These are phyloP conservation scores for Blastomyces percursus DNA, from an alignment of 2,329 filamentous ascomycete genomes.

Conservation along the genomic window DNA sequence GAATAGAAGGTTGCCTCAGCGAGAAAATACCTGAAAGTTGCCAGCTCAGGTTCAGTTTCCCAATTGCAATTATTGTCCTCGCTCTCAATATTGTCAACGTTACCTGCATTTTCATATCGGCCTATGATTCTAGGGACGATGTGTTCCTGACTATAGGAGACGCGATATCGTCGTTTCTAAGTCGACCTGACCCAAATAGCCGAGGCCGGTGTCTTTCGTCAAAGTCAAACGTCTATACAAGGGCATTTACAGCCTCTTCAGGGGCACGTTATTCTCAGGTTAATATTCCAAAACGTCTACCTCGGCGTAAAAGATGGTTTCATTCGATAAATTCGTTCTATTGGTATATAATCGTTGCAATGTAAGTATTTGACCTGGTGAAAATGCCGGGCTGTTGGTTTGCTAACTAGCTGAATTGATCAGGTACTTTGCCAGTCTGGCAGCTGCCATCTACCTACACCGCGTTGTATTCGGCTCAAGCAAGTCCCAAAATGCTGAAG, in stretches of 20 bases:
- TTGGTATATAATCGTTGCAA: background rate
- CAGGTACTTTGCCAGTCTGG: background rate
- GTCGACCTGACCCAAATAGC: constrained; percentile 22
- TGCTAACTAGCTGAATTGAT: background rate
- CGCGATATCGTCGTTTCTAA: constrained; percentile 29
- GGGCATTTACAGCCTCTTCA: background rate
- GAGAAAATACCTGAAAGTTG: constrained; percentile 16
- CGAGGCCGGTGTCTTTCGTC: constrained; percentile 18
- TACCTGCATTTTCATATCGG: constrained; percentile 5
- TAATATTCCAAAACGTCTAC: background rate
- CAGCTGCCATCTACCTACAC: background rate
- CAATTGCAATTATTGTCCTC: constrained; percentile 15
- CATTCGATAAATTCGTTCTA: background rate
- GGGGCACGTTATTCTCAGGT: constrained; percentile 1
- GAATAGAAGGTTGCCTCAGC: background rate
- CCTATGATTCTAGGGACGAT: background rate
- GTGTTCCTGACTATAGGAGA: constrained; percentile 21
- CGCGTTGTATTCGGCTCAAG: background rate
- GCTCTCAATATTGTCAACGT: background rate
- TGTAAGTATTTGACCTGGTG: background rate
- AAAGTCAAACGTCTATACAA: constrained; percentile 8
- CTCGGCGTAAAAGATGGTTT: constrained; percentile 3
- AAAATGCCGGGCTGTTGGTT: background rate
- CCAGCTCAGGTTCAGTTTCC: constrained; percentile 14
- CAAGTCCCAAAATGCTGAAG: background rate